Evolutionary conservation across 352 stramenopile species (phyloP).

Genomic region (Phytophthora palmivora): DNA sequence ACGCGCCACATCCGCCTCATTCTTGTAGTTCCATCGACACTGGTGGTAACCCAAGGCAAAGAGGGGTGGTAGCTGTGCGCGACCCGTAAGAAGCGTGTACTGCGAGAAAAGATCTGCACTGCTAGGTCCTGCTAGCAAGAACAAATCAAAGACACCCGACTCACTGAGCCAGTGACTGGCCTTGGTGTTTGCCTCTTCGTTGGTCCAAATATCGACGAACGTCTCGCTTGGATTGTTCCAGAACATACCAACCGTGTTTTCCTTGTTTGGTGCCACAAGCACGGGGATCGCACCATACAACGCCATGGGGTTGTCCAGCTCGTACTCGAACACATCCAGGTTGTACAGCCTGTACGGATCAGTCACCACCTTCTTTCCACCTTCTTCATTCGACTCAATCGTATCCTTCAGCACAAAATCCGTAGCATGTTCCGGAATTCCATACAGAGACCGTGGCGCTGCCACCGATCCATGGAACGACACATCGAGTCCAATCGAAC

Average conservation of each 20-base stretch:
- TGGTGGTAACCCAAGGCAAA: constrained; percentile 99
- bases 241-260: constrained; percentile 94
- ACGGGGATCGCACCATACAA: constrained; percentile 94
- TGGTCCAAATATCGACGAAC: constrained; percentile 96
- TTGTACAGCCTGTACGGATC: constrained; percentile 99
- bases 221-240: constrained; percentile 99
- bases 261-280: constrained; percentile 67
- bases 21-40: constrained; percentile 99
- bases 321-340: constrained; percentile 99
- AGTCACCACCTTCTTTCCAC: constrained; percentile 41
- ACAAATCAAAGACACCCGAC: constrained; percentile 97
- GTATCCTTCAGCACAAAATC: constrained; percentile 95
- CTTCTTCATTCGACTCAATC: constrained; percentile 41
- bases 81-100: constrained; percentile 95
- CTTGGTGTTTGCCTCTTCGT: constrained; percentile 53
- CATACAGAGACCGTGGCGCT: constrained; percentile 90
- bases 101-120: constrained; percentile 88
- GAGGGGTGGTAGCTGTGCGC: constrained; percentile 92
- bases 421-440: constrained; percentile 97
- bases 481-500: constrained; percentile 96
- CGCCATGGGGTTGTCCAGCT: constrained; percentile 98
- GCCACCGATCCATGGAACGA: constrained; percentile 83
- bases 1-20: constrained; percentile 95
- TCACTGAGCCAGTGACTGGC: constrained; percentile 95
- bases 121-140: constrained; percentile 93